phyloP scores from a whole-genome alignment of 176 grass and related monocot species.

The Oryza meridionalis region DNA sequence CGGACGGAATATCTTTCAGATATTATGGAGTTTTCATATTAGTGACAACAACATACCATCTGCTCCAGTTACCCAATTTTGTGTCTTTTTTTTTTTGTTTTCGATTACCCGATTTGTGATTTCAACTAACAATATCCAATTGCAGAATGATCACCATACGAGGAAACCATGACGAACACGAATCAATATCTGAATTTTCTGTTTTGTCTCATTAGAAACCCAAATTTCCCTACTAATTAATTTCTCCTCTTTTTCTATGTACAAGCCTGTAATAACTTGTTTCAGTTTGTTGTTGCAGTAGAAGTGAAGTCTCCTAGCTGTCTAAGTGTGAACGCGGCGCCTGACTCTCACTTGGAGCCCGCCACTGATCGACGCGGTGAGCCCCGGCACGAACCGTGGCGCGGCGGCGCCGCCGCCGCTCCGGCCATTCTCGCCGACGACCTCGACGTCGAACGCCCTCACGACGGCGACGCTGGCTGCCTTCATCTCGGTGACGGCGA shows the following conservation, averaged over 20 bases:
- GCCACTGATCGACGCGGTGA: slow-evolving; percentile 64
- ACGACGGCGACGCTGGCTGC: slow-evolving; percentile 55
- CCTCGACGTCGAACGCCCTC: slow-evolving; percentile 53
- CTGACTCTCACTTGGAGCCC: slow-evolving; percentile 64
- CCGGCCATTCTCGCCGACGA: slow-evolving; percentile 41
- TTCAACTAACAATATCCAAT: not conserved
- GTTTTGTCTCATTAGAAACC: slow-evolving; percentile 3
- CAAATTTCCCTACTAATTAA: not conserved
- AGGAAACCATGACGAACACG: not conserved
- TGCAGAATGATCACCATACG: not conserved
- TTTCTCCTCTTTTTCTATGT: slow-evolving; percentile 22
- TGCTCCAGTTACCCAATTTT: not conserved
- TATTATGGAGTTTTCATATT: not conserved
- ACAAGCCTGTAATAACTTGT: not conserved
- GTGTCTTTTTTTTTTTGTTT: not conserved
- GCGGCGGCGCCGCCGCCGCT: not conserved
- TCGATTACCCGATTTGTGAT: not conserved
- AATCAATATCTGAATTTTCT: not conserved
- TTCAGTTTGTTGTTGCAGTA: not conserved
- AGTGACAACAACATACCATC: not conserved
- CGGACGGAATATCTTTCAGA: not conserved
- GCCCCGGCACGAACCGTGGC: slow-evolving; percentile 62
- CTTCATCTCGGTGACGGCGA: slow-evolving; percentile 78
- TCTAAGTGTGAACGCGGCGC: slow-evolving; percentile 26
- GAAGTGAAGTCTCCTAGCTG: not conserved